Conservation (phyloP, 139 green algal species). For the Gonium pectorale region DNA sequence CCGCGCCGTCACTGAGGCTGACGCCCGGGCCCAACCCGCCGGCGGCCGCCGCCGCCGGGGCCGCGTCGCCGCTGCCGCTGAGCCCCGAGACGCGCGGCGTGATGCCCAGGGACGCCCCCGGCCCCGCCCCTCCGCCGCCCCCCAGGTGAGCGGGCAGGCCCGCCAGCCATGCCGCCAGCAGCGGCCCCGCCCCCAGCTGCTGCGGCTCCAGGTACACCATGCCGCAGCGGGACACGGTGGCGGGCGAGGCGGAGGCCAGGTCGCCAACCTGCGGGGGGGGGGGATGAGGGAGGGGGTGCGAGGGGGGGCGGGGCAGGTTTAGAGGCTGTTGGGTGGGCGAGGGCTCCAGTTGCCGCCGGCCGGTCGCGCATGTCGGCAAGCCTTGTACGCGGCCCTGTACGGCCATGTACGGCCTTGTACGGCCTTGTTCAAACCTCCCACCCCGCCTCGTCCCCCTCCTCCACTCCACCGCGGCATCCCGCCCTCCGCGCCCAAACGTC, state of each 20-base stretch:
- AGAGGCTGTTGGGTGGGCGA: too few relatives aligned
- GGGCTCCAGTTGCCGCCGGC: too few relatives aligned
- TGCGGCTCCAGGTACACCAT: slow-evolving; percentile 88
- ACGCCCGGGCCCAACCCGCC: neutral
- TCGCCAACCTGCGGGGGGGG: slow-evolving; percentile 66
- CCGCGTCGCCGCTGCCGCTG: neutral
- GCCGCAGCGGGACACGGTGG: slow-evolving; percentile 78
- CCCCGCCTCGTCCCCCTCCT: neutral
- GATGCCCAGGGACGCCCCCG: too few relatives aligned
- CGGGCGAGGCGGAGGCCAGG: slow-evolving; percentile 76
- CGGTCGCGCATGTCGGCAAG: too few relatives aligned
- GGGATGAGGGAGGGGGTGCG: neutral
- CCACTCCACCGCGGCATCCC: neutral
- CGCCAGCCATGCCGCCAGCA: slow-evolving; percentile 76
- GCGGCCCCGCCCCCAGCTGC: slow-evolving; percentile 71
- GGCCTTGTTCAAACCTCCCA: too few relatives aligned
- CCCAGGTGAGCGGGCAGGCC: slow-evolving; percentile 49
- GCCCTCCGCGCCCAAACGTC: neutral
- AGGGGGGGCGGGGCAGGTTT: too few relatives aligned
- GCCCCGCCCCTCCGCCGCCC: too few relatives aligned
- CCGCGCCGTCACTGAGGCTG: neutral
- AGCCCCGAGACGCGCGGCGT: neutral
- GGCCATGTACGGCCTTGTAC: too few relatives aligned
- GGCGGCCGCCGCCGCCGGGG: neutral
- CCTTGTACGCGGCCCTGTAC: too few relatives aligned